Conservation (phyloP, 2,329 filamentous ascomycete genomes). For the Fusarium solani-melongenae region DNA sequence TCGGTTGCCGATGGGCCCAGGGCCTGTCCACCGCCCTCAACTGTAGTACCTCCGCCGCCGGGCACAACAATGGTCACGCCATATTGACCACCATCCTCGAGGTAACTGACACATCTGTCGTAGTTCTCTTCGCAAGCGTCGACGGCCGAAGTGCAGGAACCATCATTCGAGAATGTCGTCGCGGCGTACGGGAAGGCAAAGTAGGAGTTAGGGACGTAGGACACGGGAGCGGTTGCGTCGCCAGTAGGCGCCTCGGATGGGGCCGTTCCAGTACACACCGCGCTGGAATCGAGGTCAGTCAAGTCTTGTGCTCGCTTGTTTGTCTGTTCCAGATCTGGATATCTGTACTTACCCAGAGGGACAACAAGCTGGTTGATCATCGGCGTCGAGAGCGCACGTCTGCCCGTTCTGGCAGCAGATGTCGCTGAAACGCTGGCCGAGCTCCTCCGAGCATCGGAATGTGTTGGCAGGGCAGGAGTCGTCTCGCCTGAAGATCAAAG, state of each 20-base stretch:
- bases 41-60: conserved; percentile 63
- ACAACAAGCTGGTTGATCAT: conserved; percentile 64
- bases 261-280: conserved; percentile 67
- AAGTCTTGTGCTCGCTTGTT: background rate
- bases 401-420: conserved; percentile 65
- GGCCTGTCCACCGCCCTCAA: conserved; percentile 54
- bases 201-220: conserved; percentile 67
- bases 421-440: conserved; percentile 58
- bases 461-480: conserved; percentile 60
- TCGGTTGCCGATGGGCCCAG: conserved; percentile 60
- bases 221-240: conserved; percentile 53
- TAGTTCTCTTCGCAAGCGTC: conserved; percentile 65
- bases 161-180: conserved; percentile 62
- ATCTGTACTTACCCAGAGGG: conserved; percentile 58
- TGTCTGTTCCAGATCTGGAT: background rate
- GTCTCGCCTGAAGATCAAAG: conserved; percentile 41
- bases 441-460: conserved; percentile 60
- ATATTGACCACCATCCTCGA: conserved; percentile 56
- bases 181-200: conserved; percentile 70
- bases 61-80: conserved; percentile 68
- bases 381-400: conserved; percentile 60
- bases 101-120: conserved; percentile 61
- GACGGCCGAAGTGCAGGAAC: conserved; percentile 63
- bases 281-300: conserved; percentile 48
- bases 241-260: conserved; percentile 52